Percentiles rank a stretch among this genome's conserved stretches.
Conservation (phyloP, 257 asterid species). For the Solanum ossicruentum region DNA sequence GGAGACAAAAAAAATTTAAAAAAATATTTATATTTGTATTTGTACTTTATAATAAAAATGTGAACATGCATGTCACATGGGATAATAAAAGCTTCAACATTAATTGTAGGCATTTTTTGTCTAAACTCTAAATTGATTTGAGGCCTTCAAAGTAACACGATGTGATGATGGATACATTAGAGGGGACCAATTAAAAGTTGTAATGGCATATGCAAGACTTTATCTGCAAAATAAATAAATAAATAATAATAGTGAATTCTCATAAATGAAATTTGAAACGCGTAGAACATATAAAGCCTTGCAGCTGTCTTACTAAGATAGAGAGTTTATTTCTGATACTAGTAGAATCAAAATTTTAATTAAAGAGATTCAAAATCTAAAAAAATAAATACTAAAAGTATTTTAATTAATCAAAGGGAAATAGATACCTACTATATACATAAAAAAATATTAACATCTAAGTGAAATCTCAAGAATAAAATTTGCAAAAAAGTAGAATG, state of each 20-base stretch:
- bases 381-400: too few relatives aligned
- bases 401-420: too few relatives aligned
- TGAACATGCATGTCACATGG: not conserved
- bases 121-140: not conserved
- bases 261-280: too few relatives aligned
- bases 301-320: accelerated
- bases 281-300: too few relatives aligned
- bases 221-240: not conserved
- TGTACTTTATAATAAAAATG: not conserved
- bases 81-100: not conserved
- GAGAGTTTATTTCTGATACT: too few relatives aligned
- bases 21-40: not conserved
- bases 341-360: too few relatives aligned
- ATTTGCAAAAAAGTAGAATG: too few relatives aligned
- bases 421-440: too few relatives aligned
- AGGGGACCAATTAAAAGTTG: not conserved
- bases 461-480: too few relatives aligned
- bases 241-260: too few relatives aligned
- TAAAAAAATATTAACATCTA: too few relatives aligned
- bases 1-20: not conserved
- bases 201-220: not conserved
- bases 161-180: not conserved
- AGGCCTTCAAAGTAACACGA: not conserved
- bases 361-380: too few relatives aligned
- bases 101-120: not conserved